A percentile compares a stretch with the other conserved stretches of the same genome.
Conservation (phyloP, 257 asterid genomes). For the Solanum chmielewskii region DNA sequence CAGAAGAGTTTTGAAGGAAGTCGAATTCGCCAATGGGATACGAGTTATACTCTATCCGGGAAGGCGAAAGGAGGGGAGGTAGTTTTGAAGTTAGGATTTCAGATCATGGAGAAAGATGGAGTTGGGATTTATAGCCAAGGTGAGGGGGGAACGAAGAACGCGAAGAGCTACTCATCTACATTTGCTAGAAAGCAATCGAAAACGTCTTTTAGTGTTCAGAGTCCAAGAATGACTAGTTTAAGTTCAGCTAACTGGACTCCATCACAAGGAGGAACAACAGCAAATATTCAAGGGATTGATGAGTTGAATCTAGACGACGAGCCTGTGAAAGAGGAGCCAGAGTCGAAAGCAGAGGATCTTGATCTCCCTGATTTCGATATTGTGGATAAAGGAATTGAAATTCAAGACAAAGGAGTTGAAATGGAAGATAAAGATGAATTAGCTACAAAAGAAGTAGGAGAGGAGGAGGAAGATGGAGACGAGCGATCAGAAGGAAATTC, state of each 20-base stretch:
- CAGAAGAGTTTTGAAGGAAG: slow-evolving; percentile 62
- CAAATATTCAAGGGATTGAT: slow-evolving; percentile 51
- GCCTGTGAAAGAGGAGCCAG: slow-evolving; percentile 8
- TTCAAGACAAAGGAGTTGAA: slow-evolving; percentile 78
- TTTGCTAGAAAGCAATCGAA: slow-evolving; percentile 65
- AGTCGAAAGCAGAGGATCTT: slow-evolving; percentile 30
- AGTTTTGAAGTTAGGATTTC: slow-evolving; percentile 74
- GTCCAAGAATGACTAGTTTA: slow-evolving; percentile 49
- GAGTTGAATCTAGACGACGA: slow-evolving; percentile 68
- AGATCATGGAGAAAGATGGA: slow-evolving; percentile 96
- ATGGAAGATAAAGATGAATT: slow-evolving; percentile 21
- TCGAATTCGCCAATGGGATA: slow-evolving; percentile 71
- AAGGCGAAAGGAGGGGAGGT: slow-evolving; percentile 93
- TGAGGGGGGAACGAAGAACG: slow-evolving; percentile 36
- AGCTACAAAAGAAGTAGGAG: slow-evolving; percentile 12
- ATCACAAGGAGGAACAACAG: slow-evolving; percentile 28
- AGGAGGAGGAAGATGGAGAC: slow-evolving; percentile 25
- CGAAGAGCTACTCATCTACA: slow-evolving; percentile 16
- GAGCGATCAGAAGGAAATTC: slow-evolving; percentile 37
- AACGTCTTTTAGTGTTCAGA: slow-evolving; percentile 66
- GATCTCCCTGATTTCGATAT: slow-evolving; percentile 76
- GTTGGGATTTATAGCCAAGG: slow-evolving; percentile 54
- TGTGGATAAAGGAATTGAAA: slow-evolving; percentile 82
- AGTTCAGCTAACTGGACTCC: slow-evolving; percentile 50
- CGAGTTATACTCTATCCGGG: slow-evolving; percentile 39